Base-by-base conservation (phyloP, 306 rosid species). In the Trichosanthes truncata region DNA sequence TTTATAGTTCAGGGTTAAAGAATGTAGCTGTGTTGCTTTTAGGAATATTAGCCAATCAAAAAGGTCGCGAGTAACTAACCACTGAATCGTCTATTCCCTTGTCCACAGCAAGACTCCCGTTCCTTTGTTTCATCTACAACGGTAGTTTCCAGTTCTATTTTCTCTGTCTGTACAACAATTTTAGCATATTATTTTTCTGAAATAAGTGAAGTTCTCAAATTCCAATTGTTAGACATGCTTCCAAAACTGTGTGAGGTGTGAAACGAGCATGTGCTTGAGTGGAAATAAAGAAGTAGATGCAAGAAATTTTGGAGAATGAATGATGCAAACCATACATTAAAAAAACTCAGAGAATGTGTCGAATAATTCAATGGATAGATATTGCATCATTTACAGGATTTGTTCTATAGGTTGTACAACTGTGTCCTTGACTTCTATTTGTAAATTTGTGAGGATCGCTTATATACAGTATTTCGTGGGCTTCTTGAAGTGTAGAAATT, bases 91-190 rank as follows among this genome's bases (percentile, higher is more conserved):
- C 99, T 80, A 85, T 92, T 88, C 78, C 92, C 98, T 86, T 92
- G 97, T 83, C 90, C 91, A 60, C 97, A 92, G 77, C 88, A 95
- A 78, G 97, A 91, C 79, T 95, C 97, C 3, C 97, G 97, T 79
- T 93, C 99, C 90, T 95, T 95, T 66, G 99, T 95, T 91, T 95
- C 99, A 82, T 95, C 99, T 73, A 95, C 96, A 36, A 95, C 99
- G 78, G 97, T 93, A 80, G 99, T 81, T 93, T 95, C 99, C 89
- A 95, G 82, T 91, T 95, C 98, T 84, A 95, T 93, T 88, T 95
- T 95, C 89, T 95, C 97, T 0, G 97, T 86, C 99, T 95, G 89
- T 87, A 79, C 63, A 81, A 73, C 55, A 67, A 77, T 41, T 74
- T 78, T 73, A 53, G 7, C 74, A 76, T 71, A 82, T 78, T 20